These are phyloP conservation scores for Anthracocystis walkeri DNA, from an alignment of 1,284 basidiomycete genomes.

Conservation along the genomic window DNA sequence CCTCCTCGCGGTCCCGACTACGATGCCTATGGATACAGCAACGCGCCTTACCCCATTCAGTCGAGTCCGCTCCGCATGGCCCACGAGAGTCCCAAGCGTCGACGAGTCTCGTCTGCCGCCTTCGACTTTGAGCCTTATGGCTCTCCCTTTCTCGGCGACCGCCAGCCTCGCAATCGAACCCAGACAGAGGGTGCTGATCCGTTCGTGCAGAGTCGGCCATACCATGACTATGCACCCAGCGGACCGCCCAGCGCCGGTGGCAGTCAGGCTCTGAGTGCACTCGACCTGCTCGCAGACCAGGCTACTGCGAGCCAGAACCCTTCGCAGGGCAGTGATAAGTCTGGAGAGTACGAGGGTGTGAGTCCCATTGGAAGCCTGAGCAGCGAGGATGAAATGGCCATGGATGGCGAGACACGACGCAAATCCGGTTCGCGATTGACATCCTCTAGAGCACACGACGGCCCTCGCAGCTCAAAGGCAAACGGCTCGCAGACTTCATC, in stretches of 20 bases:
- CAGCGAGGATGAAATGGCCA: slow-evolving; percentile 48
- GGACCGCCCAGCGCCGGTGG: slow-evolving; percentile 33
- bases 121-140: slow-evolving; percentile 56
- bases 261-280: slow-evolving; percentile 55
- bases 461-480: slow-evolving; percentile 25
- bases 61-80: slow-evolving; percentile 50
- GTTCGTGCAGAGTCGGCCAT: slow-evolving; percentile 23
- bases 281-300: slow-evolving; percentile 69
- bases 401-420: slow-evolving; percentile 28
- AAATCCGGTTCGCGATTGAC: slow-evolving; percentile 33
- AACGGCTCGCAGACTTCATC: slow-evolving; percentile 32
- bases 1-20: slow-evolving; percentile 33
- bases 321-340: slow-evolving; percentile 59
- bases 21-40: slow-evolving; percentile 37
- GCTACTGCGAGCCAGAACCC: slow-evolving; percentile 66
- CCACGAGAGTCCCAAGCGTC: slow-evolving; percentile 65
- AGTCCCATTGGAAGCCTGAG: slow-evolving; percentile 51
- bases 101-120: slow-evolving; percentile 55
- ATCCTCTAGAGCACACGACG: slow-evolving; percentile 25
- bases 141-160: slow-evolving; percentile 48
- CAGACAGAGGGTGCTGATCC: slow-evolving; percentile 58
- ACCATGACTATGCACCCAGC: slow-evolving; percentile 39
- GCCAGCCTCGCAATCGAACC: slow-evolving; percentile 42
- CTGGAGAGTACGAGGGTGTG: slow-evolving; percentile 48
- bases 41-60: slow-evolving; percentile 29